Evolutionary conservation across 345 rosid species (phyloP), one percentile per base, ranked within the genome.

Genomic region (Moringa oleifera): DNA sequence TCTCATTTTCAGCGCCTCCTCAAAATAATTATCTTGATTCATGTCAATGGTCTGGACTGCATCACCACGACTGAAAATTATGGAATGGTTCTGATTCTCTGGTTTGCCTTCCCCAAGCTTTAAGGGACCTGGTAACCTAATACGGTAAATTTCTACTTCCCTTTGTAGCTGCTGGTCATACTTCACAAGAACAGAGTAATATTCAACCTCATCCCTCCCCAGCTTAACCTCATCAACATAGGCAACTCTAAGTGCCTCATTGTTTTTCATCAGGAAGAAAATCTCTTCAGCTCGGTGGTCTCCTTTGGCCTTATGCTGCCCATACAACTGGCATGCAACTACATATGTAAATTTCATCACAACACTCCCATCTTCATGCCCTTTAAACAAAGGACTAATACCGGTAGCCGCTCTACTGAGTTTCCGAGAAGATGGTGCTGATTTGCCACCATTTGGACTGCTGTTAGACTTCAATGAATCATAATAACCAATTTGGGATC

Each of bases 51-150:
- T 93, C 70, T 93, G 98, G 57, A 93, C 79, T 24, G 98, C 98
- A 81, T 90, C 98, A 33, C 98, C 98, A 21, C 97, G 86, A 28
- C 97, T 93, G 77, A 93, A 93, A 69, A 93, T 93, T 41, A 90
- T 52, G 54, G 98, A 96, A 73, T 93, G 98, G 71, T 93, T 93
- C 77, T 93, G 98, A 79, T 93, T 93, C 77, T 93, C 98, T 19
- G 98, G 98, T 68, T 93, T 93, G n/a, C 98, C 98, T 77, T 93
- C 98, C 22, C 99, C 99, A 62, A 93, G 90, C 79, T 93, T 93
- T 83, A 93, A 64, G 0, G 96, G 95, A 63, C 97, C 97, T 61
- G 99, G 99, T 77, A 93, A 75, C 69, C 81, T 86, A 68, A 93
- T 85, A 79, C 99, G 77, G 78, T 90, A 93, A 59, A 93, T 81